Conservation (phyloP, 495 filamentous ascomycete species). For the Podospora australis region DNA sequence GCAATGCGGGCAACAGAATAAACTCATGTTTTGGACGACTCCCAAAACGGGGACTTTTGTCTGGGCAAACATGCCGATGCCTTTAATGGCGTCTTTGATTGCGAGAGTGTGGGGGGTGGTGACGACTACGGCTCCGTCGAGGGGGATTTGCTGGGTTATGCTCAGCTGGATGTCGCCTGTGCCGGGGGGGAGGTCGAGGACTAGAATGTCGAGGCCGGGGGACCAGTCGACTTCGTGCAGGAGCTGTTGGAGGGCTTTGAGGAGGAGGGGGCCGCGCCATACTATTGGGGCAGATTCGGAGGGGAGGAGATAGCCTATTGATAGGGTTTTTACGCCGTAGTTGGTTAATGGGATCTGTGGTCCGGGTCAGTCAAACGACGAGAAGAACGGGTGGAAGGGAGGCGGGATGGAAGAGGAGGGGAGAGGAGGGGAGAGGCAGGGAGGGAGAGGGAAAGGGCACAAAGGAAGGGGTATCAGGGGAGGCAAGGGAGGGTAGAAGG, state of each 20-base stretch:
- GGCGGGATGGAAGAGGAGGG: too few relatives aligned
- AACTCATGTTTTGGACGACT: conserved; percentile 94
- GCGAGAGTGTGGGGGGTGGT: conserved; percentile 91
- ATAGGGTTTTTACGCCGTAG: conserved; percentile 96
- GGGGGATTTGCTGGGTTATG: conserved; percentile 80
- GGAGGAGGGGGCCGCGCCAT: conserved; percentile 95
- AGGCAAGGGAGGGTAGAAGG: too few relatives aligned
- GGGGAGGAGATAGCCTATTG: conserved; percentile 87
- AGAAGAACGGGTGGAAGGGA: too few relatives aligned
- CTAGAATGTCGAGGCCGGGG: conserved; percentile 63
- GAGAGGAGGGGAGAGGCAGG: too few relatives aligned
- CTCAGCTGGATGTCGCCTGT: conserved; percentile 93
- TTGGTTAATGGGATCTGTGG: conserved; percentile 87
- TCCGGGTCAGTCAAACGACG: too few relatives aligned
- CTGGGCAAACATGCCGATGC: conserved; percentile 85
- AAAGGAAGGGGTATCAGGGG: too few relatives aligned
- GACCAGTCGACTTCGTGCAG: conserved; percentile 92
- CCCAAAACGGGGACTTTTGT: conserved; percentile 71
- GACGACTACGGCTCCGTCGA: conserved; percentile 81
- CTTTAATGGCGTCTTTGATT: conserved; percentile 80
- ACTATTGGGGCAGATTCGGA: conserved; percentile 70
- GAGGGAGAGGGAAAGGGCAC: too few relatives aligned
- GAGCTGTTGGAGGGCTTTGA: conserved; percentile 93
- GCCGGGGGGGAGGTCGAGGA: conserved; percentile 88
- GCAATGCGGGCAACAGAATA: conserved; percentile 78